Base-by-base conservation (phyloP, 129 eudicot genomes). In the Flaveria brownii region DNA sequence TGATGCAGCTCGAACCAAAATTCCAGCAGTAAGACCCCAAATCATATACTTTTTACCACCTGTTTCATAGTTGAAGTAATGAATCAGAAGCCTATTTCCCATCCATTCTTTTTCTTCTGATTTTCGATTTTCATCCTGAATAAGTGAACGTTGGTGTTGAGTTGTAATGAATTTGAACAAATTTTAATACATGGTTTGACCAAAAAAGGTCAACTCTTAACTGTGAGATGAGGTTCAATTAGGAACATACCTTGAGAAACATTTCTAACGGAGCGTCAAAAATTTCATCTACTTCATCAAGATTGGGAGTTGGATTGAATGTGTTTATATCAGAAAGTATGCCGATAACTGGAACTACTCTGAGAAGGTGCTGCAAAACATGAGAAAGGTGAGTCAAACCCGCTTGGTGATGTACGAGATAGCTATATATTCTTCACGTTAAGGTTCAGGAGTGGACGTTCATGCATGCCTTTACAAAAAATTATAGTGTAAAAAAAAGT, bases 261-360 rank as follows among this genome's bases (percentile, higher is more conserved):
- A 94, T 94, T 74, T 89, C 96, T 78, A 94, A 84, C 10, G 98
- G 98, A 72, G 97, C 98, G 74, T 94, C 96, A 80, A 94, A 94
- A 20, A 91, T 79, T 16, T 86, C 83, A 60, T 90, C 97, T 39
- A 91, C 98, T 80, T 91, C 98, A 23, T 78, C 96, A 76, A 72
- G 72, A 72, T 88, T 88, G 8, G 91, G 97, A 77, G 81, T 74
- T 5, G 98, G 97, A 57, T 49, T 84, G 75, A 94, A 94, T 39
- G 88, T 89, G 28, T 75, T 92, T 70, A 56, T 87, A 78, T 94
- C 85, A 39, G 90, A 75, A 49, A 94, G 88, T 64, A 94, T 84
- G 79, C 97, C 97, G 28, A 94, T 89, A n/a, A 94, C 97, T 8
- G 98, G 98, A 81, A 87, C 83, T 69, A 94, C 96, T 81, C 87